phyloP scores from a whole-genome alignment of 2,329 filamentous ascomycete genomes.

The Coniochaeta hoffmannii region DNA sequence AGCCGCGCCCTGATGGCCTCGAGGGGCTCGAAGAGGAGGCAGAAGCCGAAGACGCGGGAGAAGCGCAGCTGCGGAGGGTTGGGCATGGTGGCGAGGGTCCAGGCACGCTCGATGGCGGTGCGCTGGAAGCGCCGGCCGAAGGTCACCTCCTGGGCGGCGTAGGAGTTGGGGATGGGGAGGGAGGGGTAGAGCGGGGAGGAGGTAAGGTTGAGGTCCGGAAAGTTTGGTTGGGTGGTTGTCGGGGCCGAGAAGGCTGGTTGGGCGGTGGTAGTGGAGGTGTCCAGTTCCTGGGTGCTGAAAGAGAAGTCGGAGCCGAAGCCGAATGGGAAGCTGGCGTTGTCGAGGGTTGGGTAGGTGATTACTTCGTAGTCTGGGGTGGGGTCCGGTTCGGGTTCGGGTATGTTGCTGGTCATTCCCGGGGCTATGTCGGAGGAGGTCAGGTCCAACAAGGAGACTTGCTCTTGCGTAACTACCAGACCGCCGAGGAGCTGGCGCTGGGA shows the following conservation, averaged over 20 bases:
- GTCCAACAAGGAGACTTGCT: constrained; percentile 7
- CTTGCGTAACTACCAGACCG: constrained; percentile 19
- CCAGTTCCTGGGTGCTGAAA: constrained; percentile 7
- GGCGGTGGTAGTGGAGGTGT: neutral
- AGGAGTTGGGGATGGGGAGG: constrained; percentile 41
- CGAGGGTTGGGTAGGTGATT: constrained; percentile 40
- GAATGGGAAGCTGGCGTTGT: constrained; percentile 48
- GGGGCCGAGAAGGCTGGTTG: constrained; percentile 13
- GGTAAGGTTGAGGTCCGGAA: constrained; percentile 12
- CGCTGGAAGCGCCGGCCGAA: constrained; percentile 68
- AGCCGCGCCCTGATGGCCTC: constrained; percentile 39
- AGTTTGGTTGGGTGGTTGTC: constrained; percentile 6
- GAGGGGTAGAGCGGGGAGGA: constrained; percentile 20
- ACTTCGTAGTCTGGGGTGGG: constrained; percentile 33
- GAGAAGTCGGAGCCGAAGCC: constrained; percentile 18
- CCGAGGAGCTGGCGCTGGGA: constrained; percentile 13
- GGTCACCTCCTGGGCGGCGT: constrained; percentile 54
- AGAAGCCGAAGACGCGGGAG: constrained; percentile 60
- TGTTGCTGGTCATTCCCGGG: constrained; percentile 10
- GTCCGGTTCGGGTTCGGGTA: constrained; percentile 4
- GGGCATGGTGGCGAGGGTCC: constrained; percentile 44
- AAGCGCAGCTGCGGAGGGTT: constrained; percentile 40
- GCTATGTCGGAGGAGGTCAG: constrained; percentile 10
- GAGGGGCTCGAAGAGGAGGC: constrained; percentile 50
- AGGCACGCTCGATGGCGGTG: constrained; percentile 53